Base-by-base conservation (phyloP, 192 early-diverging fungal species). In the Entrophospora sp. region DNA sequence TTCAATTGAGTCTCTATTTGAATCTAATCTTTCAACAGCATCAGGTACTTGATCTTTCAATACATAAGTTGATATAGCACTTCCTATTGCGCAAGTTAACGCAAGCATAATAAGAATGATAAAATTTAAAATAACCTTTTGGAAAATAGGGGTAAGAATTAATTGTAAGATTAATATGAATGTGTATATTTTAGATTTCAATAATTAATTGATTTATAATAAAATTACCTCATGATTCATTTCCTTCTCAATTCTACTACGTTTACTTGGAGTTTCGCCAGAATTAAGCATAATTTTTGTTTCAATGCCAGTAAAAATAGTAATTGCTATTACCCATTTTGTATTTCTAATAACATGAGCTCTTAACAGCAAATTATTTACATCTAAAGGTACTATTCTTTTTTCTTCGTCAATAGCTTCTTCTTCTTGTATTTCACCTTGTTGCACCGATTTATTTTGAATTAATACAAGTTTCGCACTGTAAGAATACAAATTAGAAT, bases 301-400 rank as follows among this genome's bases (percentile, higher is more conserved):
- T 62, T 94, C 89, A 4, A 77, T 75, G 24, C 95, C 95, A 3
- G 95, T 95, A 57, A 83, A 90, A 5, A 94, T 52, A 7, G 89
- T 86, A 0, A 92, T 43, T 2, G 91, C 93, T 56, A 94, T 83
- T 5, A 87, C 77, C 91, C 91, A 97, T 51, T 86, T 83, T 0
- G 93, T 95, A 75, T 97, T 97, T 40, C 91, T 78, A 31, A 97
- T 68, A 6, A 87, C 80, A 74, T 91, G 92, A 12, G 93, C 95
- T 37, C 95, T 82, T 12, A 97, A 73, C 14, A 95, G 71, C 35
- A 94, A 66, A 64, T 88, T 87, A 69, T 84, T 87, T 44, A 91
- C 89, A 27, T 79, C 82, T 8, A 97, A 75, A 22, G 92, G 87
- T 0, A 81, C 68, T 16, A 70, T 78, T 4, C 70, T 75, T 32